A percentile compares a stretch with the other conserved stretches of the same genome.
Conservation (phyloP, 371 early-diverging fungal genomes). For the Antonospora locustae region DNA sequence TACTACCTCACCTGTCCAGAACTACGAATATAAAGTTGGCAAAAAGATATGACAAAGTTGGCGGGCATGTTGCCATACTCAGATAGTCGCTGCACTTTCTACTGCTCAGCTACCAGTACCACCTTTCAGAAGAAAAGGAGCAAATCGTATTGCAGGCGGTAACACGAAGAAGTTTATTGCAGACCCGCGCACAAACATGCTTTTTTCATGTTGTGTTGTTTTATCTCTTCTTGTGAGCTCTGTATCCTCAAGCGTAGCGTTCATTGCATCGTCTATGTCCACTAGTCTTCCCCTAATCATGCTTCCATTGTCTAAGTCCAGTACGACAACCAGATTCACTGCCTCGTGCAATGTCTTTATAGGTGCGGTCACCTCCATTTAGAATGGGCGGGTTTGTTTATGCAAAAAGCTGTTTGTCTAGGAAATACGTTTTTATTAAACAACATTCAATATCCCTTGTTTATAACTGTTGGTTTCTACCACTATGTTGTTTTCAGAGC, state of each 20-base stretch:
- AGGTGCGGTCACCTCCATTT: slow-evolving; percentile 10
- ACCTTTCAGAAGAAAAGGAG: slow-evolving; percentile 11
- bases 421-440: too few relatives aligned
- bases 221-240: not conserved
- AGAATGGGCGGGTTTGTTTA: not conserved
- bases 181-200: slow-evolving; percentile 21
- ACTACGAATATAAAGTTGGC: too few relatives aligned
- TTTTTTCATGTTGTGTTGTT: not conserved
- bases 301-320: slow-evolving; percentile 8
- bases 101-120: too few relatives aligned
- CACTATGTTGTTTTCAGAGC: too few relatives aligned
- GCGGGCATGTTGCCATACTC: too few relatives aligned
- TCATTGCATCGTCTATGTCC: slow-evolving; percentile 41
- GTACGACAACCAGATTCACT: slow-evolving; percentile 9
- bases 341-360: slow-evolving; percentile 29
- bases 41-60: too few relatives aligned
- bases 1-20: too few relatives aligned
- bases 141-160: slow-evolving; percentile 25
- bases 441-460: too few relatives aligned
- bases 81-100: too few relatives aligned
- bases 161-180: slow-evolving; percentile 20
- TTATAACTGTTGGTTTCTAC: too few relatives aligned
- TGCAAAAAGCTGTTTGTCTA: not conserved
- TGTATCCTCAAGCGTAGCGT: slow-evolving; percentile 20
- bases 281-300: slow-evolving; percentile 16